These are phyloP conservation scores for Exophiala sp. DNA, from an alignment of 2,329 filamentous ascomycete genomes.

Conservation along the genomic window DNA sequence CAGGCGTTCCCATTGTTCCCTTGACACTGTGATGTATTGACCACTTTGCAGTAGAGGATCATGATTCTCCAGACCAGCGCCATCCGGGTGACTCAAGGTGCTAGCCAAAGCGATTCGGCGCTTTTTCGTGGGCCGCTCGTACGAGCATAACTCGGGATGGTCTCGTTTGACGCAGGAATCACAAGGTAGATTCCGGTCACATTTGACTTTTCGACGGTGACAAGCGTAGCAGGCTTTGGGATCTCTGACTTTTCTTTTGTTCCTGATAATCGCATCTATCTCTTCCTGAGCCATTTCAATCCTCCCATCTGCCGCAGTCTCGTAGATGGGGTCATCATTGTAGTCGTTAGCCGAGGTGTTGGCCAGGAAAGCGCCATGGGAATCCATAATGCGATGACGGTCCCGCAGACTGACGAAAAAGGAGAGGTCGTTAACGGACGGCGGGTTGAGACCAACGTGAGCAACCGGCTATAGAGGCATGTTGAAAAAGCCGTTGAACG, in stretches of 20 bases:
- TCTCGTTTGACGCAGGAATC: slow-evolving; percentile 47
- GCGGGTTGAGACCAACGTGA: background rate
- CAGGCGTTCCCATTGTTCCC: slow-evolving; percentile 29
- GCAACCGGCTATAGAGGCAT: background rate
- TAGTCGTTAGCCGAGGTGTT: slow-evolving; percentile 13
- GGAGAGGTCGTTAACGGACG: background rate
- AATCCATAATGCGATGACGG: slow-evolving; percentile 9
- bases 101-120: slow-evolving; percentile 32
- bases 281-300: slow-evolving; percentile 41
- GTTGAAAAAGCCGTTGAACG: background rate
- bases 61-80: slow-evolving; percentile 6
- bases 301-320: slow-evolving; percentile 15
- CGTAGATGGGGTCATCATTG: slow-evolving; percentile 17
- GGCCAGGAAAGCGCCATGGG: slow-evolving; percentile 8
- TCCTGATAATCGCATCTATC: slow-evolving; percentile 44
- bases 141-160: slow-evolving; percentile 46
- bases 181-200: slow-evolving; percentile 45
- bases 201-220: slow-evolving; percentile 38
- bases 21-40: slow-evolving; percentile 27
- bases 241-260: slow-evolving; percentile 44
- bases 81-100: slow-evolving; percentile 14
- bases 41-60: slow-evolving; percentile 19
- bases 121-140: slow-evolving; percentile 45
- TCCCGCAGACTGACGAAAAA: background rate
- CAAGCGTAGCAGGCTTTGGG: slow-evolving; percentile 35